A percentile compares a stretch with the other conserved stretches of the same genome.
phyloP scores from a whole-genome alignment of 2,329 filamentous ascomycete genomes.

The Fusarium torreyae region DNA sequence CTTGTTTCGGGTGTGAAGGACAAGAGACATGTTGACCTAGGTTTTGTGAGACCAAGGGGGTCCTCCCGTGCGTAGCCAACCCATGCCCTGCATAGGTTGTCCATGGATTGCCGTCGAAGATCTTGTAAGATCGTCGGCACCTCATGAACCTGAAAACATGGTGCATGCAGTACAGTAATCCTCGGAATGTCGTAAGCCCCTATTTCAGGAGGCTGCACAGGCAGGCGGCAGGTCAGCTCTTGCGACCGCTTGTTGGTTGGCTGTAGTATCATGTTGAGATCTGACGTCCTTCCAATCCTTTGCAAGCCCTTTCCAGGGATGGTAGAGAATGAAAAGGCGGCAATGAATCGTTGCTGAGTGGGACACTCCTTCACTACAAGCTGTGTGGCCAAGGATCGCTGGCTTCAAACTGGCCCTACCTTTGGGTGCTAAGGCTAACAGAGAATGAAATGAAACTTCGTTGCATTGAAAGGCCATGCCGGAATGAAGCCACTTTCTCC shows the following conservation, averaged over 20 bases:
- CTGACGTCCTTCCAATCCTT: conserved; percentile 24
- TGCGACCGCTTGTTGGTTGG: conserved; percentile 21
- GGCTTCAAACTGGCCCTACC: conserved; percentile 27
- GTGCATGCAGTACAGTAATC: conserved; percentile 7
- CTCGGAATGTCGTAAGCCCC: conserved; percentile 40
- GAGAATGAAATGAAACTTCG: conserved; percentile 30
- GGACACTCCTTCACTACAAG: conserved; percentile 16
- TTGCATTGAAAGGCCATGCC: conserved; percentile 20
- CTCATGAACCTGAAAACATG: conserved; percentile 21
- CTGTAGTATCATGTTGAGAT: conserved; percentile 36
- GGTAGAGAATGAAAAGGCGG: conserved; percentile 29
- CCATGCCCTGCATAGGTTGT: conserved; percentile 22
- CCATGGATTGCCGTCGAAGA: conserved; percentile 31
- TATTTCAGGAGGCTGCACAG: conserved; percentile 26
- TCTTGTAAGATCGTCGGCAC: conserved; percentile 39
- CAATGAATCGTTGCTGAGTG: conserved; percentile 39
- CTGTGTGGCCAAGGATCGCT: conserved; percentile 15
- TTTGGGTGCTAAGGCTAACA: conserved; percentile 12
- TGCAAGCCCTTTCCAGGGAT: conserved; percentile 25
- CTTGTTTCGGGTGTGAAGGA: conserved; percentile 32
- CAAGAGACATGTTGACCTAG: conserved; percentile 10
- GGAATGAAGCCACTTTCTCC: conserved; percentile 36
- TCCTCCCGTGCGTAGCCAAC: conserved; percentile 15
- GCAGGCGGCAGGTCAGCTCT: conserved; percentile 17
- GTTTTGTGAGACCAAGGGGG: conserved; percentile 29